These are phyloP conservation scores for Apiospora aurea DNA, from an alignment of 2,329 filamentous ascomycete species.

Conservation along the genomic window DNA sequence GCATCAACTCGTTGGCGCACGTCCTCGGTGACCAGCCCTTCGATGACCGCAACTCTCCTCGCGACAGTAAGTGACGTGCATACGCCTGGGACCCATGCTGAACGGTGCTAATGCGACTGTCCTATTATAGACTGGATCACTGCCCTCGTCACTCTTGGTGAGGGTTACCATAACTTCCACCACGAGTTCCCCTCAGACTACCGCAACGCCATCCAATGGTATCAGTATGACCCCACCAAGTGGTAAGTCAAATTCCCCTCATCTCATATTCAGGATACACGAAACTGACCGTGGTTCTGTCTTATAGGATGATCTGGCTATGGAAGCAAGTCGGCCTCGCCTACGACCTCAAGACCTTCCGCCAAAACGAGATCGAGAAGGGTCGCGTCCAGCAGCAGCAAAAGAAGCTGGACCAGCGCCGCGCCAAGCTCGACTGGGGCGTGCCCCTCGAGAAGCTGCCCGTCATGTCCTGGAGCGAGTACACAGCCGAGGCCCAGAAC, in stretches of 20 bases:
- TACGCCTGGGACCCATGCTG: too few relatives aligned
- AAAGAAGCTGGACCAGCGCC: constrained; percentile 73
- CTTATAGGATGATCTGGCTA: constrained; percentile 60
- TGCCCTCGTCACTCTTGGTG: constrained; percentile 70
- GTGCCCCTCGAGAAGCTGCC: constrained; percentile 61
- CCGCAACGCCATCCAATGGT: constrained; percentile 74
- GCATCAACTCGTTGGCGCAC: constrained; percentile 60
- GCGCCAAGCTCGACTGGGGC: constrained; percentile 70
- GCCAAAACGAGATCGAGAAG: constrained; percentile 73
- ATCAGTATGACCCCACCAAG: constrained; percentile 75
- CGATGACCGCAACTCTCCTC: constrained; percentile 73
- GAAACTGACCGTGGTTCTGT: background rate
- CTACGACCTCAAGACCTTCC: constrained; percentile 73
- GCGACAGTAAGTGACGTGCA: constrained; percentile 55
- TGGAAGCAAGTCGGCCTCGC: constrained; percentile 73
- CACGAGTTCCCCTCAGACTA: constrained; percentile 76
- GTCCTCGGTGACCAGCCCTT: constrained; percentile 71
- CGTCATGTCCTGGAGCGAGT: constrained; percentile 63
- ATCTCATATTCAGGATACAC: fast-evolving
- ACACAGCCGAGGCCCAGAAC: constrained; percentile 68
- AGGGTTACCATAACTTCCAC: constrained; percentile 78
- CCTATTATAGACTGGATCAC: constrained; percentile 57
- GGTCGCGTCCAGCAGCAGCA: constrained; percentile 70
- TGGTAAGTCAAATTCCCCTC: constrained; percentile 47
- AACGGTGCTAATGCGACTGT: background rate